Evolutionary conservation across 208 protist species (phyloP).

Genomic region (Leishmania tropica): DNA sequence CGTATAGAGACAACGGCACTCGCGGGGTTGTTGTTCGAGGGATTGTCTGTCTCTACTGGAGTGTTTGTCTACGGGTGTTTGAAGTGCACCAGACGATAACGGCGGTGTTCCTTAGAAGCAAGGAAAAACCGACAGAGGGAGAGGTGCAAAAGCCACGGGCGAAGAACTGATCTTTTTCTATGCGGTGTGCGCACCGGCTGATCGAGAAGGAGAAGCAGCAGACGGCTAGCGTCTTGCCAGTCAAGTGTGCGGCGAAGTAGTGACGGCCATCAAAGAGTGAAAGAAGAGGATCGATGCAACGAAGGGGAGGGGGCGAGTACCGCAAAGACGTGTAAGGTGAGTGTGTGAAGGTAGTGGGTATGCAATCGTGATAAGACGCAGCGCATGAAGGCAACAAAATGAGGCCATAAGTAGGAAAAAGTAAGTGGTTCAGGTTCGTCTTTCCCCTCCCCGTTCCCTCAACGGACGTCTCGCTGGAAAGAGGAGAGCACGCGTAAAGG

Average conservation of each 20-base stretch:
- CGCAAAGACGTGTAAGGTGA: neutral
- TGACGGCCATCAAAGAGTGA: neutral
- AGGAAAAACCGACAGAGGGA: neutral
- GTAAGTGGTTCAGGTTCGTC: neutral
- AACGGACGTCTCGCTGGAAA: neutral
- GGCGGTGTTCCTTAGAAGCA: neutral
- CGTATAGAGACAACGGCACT: neutral
- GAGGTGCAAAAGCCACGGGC: neutral
- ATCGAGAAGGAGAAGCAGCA: neutral
- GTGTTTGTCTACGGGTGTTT: neutral
- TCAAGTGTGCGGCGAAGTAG: neutral
- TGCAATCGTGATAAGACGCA: neutral
- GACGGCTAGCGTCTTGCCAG: neutral
- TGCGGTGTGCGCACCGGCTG: neutral
- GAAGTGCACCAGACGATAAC: neutral
- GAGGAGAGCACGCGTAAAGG: neutral
- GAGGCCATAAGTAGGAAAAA: neutral
- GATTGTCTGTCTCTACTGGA: neutral
- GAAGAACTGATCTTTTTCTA: neutral
- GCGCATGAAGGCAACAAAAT: neutral
- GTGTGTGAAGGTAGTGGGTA: neutral
- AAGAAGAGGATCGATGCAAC: neutral
- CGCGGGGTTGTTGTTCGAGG: neutral
- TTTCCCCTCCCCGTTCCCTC: neutral
- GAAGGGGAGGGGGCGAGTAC: neutral